phyloP scores from a whole-genome alignment of 371 early-diverging fungal genomes.

The Apophysomyces variabilis region DNA sequence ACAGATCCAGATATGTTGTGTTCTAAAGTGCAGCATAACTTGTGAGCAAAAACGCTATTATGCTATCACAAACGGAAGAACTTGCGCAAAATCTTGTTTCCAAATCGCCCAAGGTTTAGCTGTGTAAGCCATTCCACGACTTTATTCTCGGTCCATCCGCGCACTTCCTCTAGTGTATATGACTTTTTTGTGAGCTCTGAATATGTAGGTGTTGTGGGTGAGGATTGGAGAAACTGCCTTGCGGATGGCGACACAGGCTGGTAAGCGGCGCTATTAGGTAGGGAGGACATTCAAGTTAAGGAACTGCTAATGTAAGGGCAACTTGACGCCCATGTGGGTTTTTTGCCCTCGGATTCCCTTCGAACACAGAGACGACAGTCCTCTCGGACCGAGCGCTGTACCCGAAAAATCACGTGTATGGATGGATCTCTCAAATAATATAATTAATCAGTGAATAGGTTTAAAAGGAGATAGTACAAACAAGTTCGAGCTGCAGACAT shows the following conservation, averaged over 20 bases:
- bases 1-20: constrained; percentile 82
- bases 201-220: constrained; percentile 60
- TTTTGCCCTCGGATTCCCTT: too few relatives aligned
- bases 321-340: neutral
- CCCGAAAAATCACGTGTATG: too few relatives aligned
- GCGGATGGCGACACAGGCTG: constrained; percentile 29
- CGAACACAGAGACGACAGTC: too few relatives aligned
- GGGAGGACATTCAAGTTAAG: constrained; percentile 13
- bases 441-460: too few relatives aligned
- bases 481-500: too few relatives aligned
- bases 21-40: constrained; percentile 37
- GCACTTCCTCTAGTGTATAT: constrained; percentile 56
- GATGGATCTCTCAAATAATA: too few relatives aligned
- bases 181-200: constrained; percentile 35
- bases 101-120: constrained; percentile 72
- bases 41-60: constrained; percentile 9
- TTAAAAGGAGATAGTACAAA: too few relatives aligned
- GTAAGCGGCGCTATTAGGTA: constrained; percentile 7
- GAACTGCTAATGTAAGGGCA: neutral
- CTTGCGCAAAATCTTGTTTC: constrained; percentile 65
- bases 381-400: too few relatives aligned
- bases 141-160: constrained; percentile 70
- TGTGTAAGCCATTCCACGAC: constrained; percentile 81
- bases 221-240: constrained; percentile 24
- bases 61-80: neutral